These are phyloP conservation scores for Plasmodium billcollinsi DNA, from an alignment of 169 alveolate species.

Conservation along the genomic window DNA sequence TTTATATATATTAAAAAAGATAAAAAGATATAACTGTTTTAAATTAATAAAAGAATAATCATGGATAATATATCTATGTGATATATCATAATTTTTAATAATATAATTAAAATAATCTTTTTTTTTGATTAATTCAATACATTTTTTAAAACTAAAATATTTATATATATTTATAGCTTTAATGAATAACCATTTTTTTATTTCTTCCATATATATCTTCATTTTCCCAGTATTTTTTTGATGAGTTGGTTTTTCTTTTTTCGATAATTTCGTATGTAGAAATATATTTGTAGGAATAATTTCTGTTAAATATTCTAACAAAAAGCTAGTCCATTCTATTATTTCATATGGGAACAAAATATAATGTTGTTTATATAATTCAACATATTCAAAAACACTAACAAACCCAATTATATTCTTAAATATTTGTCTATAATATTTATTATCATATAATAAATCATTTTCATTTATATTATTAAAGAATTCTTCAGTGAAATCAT, in stretches of 20 bases:
- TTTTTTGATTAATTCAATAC: constrained; percentile 15
- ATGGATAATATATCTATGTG: constrained; percentile 27
- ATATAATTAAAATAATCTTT: constrained; percentile 34
- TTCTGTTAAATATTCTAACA: constrained; percentile 78
- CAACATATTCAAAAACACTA: constrained; percentile 77
- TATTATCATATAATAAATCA: constrained; percentile 44
- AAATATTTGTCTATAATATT: constrained; percentile 64
- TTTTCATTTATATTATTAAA: background rate
- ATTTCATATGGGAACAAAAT: constrained; percentile 91
- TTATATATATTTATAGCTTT: constrained; percentile 67
- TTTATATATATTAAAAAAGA: constrained; percentile 91
- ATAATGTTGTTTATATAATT: constrained; percentile 77
- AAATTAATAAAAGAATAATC: constrained; percentile 80
- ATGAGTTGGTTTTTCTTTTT: constrained; percentile 59
- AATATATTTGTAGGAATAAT: constrained; percentile 80
- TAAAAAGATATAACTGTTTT: constrained; percentile 89
- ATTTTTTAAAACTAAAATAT: constrained; percentile 31
- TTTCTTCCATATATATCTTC: constrained; percentile 63
- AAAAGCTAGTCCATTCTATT: constrained; percentile 84
- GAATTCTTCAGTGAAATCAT: background rate
- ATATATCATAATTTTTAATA: constrained; percentile 19
- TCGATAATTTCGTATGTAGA: constrained; percentile 33
- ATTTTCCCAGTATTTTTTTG: constrained; percentile 51
- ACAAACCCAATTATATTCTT: constrained; percentile 79
- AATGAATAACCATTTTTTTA: constrained; percentile 56